phyloP scores from a whole-genome alignment of 306 rosid species.

The Mimosa pudica region DNA sequence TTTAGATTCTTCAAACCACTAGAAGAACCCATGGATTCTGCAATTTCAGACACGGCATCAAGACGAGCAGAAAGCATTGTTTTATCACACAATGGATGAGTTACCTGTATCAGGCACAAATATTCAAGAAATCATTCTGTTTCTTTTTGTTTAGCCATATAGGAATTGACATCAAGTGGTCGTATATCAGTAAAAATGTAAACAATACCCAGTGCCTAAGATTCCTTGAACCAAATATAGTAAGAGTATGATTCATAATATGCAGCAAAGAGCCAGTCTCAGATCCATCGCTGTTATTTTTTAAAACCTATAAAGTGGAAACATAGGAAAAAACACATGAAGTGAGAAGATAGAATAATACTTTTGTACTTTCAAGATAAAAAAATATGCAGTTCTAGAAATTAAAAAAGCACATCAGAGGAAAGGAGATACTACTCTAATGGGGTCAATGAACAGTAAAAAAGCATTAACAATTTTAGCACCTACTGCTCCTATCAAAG shows the following conservation, averaged over 20 bases:
- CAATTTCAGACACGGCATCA: slow-evolving; percentile 88
- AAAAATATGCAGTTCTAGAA: slow-evolving; percentile 27
- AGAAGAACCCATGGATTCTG: slow-evolving; percentile 78
- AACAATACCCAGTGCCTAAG: slow-evolving; percentile 83
- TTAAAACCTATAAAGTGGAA: slow-evolving; percentile 72
- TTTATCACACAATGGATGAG: slow-evolving; percentile 85
- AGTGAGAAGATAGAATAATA: slow-evolving; percentile 17
- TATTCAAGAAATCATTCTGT: slow-evolving; percentile 23
- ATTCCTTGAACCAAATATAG: slow-evolving; percentile 90
- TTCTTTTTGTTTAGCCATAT: neutral
- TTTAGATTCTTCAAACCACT: slow-evolving; percentile 45
- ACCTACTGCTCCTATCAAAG: slow-evolving; percentile 9
- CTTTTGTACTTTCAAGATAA: no score
- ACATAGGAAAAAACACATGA: slow-evolving; percentile 30
- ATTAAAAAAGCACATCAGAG: slow-evolving; percentile 10
- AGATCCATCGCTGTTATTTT: slow-evolving; percentile 83
- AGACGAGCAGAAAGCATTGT: slow-evolving; percentile 80
- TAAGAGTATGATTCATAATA: slow-evolving; percentile 80
- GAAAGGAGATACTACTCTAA: slow-evolving; percentile 15
- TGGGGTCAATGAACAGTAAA: neutral
- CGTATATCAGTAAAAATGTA: slow-evolving; percentile 22
- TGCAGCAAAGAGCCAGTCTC: slow-evolving; percentile 88
- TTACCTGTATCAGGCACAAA: slow-evolving; percentile 65
- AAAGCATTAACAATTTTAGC: slow-evolving; percentile 10
- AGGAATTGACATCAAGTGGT: slow-evolving; percentile 23